These are phyloP conservation scores for Breviolum minutum DNA, from an alignment of 73 alveolate genomes.

Conservation along the genomic window DNA sequence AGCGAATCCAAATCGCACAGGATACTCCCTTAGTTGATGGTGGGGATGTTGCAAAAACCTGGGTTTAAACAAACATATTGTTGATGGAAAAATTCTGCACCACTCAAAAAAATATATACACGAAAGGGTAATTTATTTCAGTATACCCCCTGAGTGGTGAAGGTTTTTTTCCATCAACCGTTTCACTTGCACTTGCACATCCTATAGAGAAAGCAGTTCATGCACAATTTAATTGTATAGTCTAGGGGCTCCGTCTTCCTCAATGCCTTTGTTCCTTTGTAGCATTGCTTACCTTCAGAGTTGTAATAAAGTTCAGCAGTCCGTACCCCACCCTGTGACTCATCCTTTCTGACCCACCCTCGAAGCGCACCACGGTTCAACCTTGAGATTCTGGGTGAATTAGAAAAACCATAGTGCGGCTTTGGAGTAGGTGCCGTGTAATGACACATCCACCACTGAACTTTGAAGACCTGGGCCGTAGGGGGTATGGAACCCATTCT, in stretches of 20 bases:
- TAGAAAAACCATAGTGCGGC: background rate
- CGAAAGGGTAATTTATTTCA: no score
- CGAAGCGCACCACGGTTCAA: background rate
- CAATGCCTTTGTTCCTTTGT: background rate
- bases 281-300: background rate
- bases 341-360: background rate
- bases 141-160: background rate
- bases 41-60: background rate
- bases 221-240: no score
- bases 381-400: background rate
- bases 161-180: no score
- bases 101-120: no score
- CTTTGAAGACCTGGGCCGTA: background rate
- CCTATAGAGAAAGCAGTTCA: no score
- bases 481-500: background rate
- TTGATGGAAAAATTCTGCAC: no score
- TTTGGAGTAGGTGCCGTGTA: background rate
- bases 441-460: slow-evolving; percentile 5
- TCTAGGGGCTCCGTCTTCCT: background rate
- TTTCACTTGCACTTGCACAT: no score
- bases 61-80: background rate
- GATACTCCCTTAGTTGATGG: background rate
- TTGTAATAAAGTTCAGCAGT: background rate
- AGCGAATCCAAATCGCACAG: slow-evolving; percentile 2
- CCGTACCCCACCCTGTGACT: background rate